Base-by-base conservation (phyloP, 257 asterid species). In the Eustoma russellianum region DNA sequence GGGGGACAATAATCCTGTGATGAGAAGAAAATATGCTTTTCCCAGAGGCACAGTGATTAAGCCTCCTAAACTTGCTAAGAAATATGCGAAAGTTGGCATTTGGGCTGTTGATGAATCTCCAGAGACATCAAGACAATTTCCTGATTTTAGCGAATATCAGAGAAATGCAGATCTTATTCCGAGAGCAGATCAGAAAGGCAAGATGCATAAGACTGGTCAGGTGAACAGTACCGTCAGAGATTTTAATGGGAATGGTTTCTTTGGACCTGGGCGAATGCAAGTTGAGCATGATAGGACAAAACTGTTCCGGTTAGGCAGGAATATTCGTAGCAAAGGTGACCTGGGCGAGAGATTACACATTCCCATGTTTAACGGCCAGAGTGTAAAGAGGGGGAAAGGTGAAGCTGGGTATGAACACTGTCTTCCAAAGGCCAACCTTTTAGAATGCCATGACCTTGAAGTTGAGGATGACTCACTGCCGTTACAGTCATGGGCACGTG, bases 1-100 rank as follows among this genome's bases (percentile, higher is more conserved):
- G 17, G 93, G 75, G 44, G 92, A 83, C 57, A 82, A 79, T 65
- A 88, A 88, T 70, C 95, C 97, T 48, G 58, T 85, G 78, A 81
- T 88, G 87, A 83, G 95, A 83, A 93, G 96, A 79, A 93, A 93
- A 75, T 83, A 85, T 93, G 94, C 95, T 52, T 93, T 73, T 66
- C 91, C 95, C 56, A 67, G 79, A 57, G 77, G 76, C 33, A 66
- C 61, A 28, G 71, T 73, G 50, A 55, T 45, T 28, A 79, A 66
- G 61, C 80, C 68, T 78, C 63, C 74, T 35, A 76, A 82, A 61
- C 55, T 69, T 75, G 67, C 65, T 51, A 78, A 70, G 74, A 78
- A 84, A 72, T 74, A 61, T 44, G 71, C 69, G 61, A 86, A 68
- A 65, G 81, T 59, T 50, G 74, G 74, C 63, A 60, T 56, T 43